Evolutionary conservation across 1,284 basidiomycete species (phyloP).

Genomic region (Ceratobasidium sp.): DNA sequence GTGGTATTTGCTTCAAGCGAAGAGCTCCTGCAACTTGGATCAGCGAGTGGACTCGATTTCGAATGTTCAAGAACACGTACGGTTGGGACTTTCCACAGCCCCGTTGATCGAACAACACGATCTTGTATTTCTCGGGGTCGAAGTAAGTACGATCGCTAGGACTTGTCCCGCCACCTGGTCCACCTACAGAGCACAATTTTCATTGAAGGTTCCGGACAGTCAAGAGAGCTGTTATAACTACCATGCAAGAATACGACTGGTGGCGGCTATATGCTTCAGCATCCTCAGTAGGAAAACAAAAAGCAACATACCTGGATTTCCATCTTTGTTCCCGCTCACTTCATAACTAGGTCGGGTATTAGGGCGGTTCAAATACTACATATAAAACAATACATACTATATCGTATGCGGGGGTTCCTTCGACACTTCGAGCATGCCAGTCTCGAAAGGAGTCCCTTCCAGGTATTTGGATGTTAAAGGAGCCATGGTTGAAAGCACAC

Average conservation of each 20-base stretch:
- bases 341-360: conserved; percentile 65
- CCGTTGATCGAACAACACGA: conserved; percentile 82
- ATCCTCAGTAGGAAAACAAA: neutral
- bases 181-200: conserved; percentile 55
- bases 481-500: conserved; percentile 4
- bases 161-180: conserved; percentile 76
- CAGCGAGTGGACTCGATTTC: conserved; percentile 3
- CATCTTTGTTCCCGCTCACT: conserved; percentile 75
- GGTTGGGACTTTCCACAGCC: conserved; percentile 87
- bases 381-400: conserved; percentile 62
- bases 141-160: conserved; percentile 76
- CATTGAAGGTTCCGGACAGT: conserved; percentile 11
- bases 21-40: conserved; percentile 61
- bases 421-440: conserved; percentile 35
- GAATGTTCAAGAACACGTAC: conserved; percentile 54
- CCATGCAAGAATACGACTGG: conserved; percentile 85
- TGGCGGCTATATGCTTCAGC: conserved; percentile 20
- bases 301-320: conserved; percentile 66
- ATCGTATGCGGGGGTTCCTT: conserved; percentile 61
- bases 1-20: conserved; percentile 88
- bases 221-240: conserved; percentile 46
- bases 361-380: conserved; percentile 14
- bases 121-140: conserved; percentile 85
- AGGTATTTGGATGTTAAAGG: conserved; percentile 12
- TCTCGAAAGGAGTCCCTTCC: conserved; percentile 34